Evolutionary conservation across 768 basidiomycete species (phyloP).

Genomic region (Harrya chromipes): DNA sequence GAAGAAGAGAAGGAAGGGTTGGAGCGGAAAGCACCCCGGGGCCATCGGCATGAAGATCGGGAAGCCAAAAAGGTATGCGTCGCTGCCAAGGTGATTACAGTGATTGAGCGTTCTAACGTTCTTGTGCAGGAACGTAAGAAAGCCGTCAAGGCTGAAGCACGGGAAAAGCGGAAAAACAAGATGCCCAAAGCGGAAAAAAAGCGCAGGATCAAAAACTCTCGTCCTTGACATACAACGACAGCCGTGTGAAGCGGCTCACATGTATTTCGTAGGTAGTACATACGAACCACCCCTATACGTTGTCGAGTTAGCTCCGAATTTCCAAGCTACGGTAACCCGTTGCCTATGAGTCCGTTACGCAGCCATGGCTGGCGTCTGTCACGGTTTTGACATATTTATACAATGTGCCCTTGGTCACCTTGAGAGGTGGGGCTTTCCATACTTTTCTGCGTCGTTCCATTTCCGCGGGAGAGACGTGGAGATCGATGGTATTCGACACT

Average conservation of each 20-base stretch:
- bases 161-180: constrained; percentile 87
- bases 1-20: constrained; percentile 35
- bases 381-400: constrained; percentile 90
- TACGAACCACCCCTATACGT: constrained; percentile 1
- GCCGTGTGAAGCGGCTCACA: constrained; percentile 13
- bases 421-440: constrained; percentile 87
- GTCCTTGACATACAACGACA: constrained; percentile 17
- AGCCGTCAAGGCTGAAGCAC: constrained; percentile 78
- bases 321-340: constrained; percentile 6
- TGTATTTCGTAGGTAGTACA: constrained; percentile 2
- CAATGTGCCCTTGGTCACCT: constrained; percentile 76
- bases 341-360: constrained; percentile 78
- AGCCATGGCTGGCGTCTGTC: constrained; percentile 88
- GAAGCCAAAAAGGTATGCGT: constrained; percentile 78
- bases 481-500: constrained; percentile 76
- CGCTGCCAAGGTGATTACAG: constrained; percentile 5
- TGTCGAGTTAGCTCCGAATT: constrained; percentile 11
- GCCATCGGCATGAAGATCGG: constrained; percentile 90
- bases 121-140: constrained; percentile 82
- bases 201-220: constrained; percentile 61
- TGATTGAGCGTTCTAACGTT: constrained; percentile 10
- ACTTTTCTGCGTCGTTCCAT: constrained; percentile 62
- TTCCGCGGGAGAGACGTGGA: constrained; percentile 76
- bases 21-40: constrained; percentile 62
- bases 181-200: constrained; percentile 97